Evolutionary conservation across 2,329 filamentous ascomycete species (phyloP).

Genomic region (Juglanconis oblonga): DNA sequence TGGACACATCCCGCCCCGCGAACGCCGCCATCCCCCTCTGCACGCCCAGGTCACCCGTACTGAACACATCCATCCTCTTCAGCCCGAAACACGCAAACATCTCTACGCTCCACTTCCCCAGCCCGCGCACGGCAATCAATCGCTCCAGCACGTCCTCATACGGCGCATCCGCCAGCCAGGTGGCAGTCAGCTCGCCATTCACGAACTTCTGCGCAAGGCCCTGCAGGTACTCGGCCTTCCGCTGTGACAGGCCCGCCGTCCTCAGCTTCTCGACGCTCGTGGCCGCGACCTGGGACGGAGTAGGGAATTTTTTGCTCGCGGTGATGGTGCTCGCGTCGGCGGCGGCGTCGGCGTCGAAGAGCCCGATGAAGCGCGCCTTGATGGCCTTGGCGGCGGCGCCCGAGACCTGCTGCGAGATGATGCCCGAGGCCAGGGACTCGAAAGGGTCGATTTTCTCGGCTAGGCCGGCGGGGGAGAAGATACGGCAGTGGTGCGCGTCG

Average conservation of each 20-base stretch:
- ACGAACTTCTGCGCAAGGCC: conserved; percentile 82
- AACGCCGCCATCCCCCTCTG: conserved; percentile 93
- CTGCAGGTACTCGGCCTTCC: conserved; percentile 92
- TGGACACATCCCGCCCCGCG: conserved; percentile 75
- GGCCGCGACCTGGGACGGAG: conserved; percentile 67
- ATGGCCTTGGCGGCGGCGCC: conserved; percentile 88
- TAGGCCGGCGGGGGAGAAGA: conserved; percentile 81
- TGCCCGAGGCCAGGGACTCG: conserved; percentile 75
- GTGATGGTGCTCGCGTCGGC: conserved; percentile 20
- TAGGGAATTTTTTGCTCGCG: conserved; percentile 57
- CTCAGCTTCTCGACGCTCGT: conserved; percentile 67
- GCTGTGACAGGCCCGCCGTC: conserved; percentile 83
- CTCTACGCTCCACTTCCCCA: conserved; percentile 90
- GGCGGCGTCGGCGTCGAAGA: conserved; percentile 55
- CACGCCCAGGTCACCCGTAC: conserved; percentile 86
- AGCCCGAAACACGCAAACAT: conserved; percentile 98
- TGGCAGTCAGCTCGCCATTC: conserved; percentile 69
- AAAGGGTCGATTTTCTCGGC: conserved; percentile 87
- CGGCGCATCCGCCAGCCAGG: conserved; percentile 71
- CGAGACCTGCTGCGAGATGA: conserved; percentile 95
- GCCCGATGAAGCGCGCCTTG: conserved; percentile 74
- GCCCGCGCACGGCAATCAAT: conserved; percentile 79
- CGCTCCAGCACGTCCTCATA: conserved; percentile 84
- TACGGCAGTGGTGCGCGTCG: conserved; percentile 68
- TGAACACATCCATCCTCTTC: conserved; percentile 92